Conservation (phyloP, 169 alveolate genomes). For the Theileria equi region DNA sequence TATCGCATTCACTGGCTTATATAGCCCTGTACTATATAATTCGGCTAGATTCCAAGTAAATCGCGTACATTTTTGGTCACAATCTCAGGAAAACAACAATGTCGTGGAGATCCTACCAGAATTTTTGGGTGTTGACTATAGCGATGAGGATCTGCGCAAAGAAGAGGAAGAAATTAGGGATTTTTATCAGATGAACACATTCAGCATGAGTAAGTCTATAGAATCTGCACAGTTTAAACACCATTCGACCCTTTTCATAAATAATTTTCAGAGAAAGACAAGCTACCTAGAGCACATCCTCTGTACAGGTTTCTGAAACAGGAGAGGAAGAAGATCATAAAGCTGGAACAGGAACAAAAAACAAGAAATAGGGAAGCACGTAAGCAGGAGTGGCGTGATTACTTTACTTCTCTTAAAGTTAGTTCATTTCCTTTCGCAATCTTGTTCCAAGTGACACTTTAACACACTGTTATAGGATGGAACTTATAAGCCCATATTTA, state of each 20-base stretch:
- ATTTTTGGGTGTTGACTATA: constrained; percentile 36
- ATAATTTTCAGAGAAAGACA: constrained; percentile 34
- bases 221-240: not conserved
- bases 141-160: constrained; percentile 33
- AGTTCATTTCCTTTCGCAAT: no score
- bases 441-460: not conserved
- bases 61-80: not conserved
- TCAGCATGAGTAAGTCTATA: constrained; percentile 39
- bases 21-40: not conserved
- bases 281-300: constrained; percentile 63
- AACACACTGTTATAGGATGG: constrained; percentile 62
- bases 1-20: not conserved
- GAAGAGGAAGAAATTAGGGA: constrained; percentile 53
- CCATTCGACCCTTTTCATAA: not conserved
- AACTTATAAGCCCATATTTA: constrained; percentile 57
- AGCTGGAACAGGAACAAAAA: constrained; percentile 35
- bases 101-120: constrained; percentile 30
- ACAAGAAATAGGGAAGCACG: constrained; percentile 42
- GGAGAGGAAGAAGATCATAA: constrained; percentile 53
- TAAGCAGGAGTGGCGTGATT: constrained; percentile 60
- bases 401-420: constrained; percentile 56
- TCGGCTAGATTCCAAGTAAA: not conserved
- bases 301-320: constrained; percentile 47
- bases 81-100: not conserved
- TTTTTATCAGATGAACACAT: constrained; percentile 29